Conservation (phyloP, 2,329 filamentous ascomycete species). For the Beauveria scarabaeidicola region DNA sequence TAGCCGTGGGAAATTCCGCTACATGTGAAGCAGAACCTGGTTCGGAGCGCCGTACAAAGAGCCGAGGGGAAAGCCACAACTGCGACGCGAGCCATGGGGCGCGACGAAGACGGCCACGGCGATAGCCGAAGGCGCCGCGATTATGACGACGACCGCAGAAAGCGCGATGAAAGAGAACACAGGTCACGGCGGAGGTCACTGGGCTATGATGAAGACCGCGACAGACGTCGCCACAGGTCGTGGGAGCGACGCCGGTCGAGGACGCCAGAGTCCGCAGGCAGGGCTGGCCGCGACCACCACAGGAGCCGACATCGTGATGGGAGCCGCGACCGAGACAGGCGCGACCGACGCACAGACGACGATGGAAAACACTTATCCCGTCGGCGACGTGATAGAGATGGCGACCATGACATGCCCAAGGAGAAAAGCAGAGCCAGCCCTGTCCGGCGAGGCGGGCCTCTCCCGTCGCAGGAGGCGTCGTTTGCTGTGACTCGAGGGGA, state of each 20-base stretch:
- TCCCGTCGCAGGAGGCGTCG: slow-evolving; percentile 52
- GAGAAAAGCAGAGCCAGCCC: slow-evolving; percentile 18
- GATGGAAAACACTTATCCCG: neutral
- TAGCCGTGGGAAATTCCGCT: neutral
- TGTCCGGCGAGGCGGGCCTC: slow-evolving; percentile 34
- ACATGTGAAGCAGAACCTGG: neutral
- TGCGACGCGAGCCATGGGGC: neutral
- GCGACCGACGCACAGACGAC: slow-evolving; percentile 5
- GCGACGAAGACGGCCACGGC: slow-evolving; percentile 1
- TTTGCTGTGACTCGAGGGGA: slow-evolving; percentile 43
- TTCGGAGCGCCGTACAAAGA: neutral
- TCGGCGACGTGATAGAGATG: neutral
- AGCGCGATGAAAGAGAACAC: neutral
- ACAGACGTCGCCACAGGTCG: slow-evolving; percentile 7
- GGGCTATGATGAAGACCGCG: slow-evolving; percentile 6
- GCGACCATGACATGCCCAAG: slow-evolving; percentile 14
- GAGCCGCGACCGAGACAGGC: slow-evolving; percentile 13
- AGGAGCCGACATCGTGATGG: slow-evolving; percentile 21
- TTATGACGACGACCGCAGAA: neutral
- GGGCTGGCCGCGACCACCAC: slow-evolving; percentile 12
- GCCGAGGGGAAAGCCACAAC: neutral
- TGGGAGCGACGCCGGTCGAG: slow-evolving; percentile 9
- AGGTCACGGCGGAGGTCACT: slow-evolving; percentile 7
- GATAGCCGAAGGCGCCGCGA: slow-evolving; percentile 1
- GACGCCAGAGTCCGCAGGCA: slow-evolving; percentile 7